Conservation (phyloP, 345 rosid genomes). For the Eucalyptus marginata region DNA sequence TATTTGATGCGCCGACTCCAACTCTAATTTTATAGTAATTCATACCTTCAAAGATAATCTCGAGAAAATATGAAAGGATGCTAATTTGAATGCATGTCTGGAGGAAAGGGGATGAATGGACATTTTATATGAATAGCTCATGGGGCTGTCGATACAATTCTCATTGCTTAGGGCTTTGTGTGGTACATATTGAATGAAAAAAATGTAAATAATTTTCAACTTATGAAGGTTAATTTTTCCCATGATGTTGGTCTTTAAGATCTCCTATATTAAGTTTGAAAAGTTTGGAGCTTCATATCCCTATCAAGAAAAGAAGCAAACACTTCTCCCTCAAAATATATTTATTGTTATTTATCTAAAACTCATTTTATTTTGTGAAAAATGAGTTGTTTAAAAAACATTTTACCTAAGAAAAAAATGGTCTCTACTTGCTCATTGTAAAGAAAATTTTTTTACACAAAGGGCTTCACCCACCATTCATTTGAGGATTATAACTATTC, state of each 20-base stretch:
- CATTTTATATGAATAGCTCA: not conserved
- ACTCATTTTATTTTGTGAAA: rapidly evolving
- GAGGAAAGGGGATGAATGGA: not conserved
- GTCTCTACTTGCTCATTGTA: not conserved
- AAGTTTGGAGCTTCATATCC: not conserved
- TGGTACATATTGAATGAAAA: not conserved
- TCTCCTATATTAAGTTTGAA: not conserved
- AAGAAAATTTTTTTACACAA: not conserved
- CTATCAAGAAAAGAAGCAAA: not conserved
- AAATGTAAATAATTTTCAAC: not conserved
- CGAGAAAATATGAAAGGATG: not conserved
- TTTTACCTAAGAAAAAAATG: not conserved
- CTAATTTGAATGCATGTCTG: rapidly evolving
- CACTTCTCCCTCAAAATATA: not conserved
- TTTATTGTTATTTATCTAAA: rapidly evolving
- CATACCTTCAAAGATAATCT: rapidly evolving
- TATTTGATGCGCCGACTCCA: not conserved
- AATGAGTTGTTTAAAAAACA: not conserved
- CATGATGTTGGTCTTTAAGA: not conserved
- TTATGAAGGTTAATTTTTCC: not conserved
- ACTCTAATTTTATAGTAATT: not conserved
- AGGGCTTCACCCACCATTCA: rapidly evolving
- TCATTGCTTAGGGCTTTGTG: not conserved
- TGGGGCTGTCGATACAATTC: rapidly evolving
- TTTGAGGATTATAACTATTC: not conserved